Evolutionary conservation across 2,329 filamentous ascomycete species (phyloP).

Genomic region (Fusarium sp.): DNA sequence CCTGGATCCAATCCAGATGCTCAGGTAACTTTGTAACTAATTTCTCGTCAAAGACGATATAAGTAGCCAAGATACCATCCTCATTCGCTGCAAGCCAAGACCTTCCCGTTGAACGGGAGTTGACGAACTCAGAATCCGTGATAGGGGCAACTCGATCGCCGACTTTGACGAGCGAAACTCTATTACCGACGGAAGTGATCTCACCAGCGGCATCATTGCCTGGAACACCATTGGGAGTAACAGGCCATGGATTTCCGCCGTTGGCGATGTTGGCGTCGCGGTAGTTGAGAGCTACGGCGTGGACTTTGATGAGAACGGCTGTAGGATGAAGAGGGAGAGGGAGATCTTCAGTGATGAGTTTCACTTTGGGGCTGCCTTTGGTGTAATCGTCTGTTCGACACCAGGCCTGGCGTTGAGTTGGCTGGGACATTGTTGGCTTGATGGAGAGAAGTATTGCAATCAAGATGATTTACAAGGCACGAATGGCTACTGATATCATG

Average conservation of each 20-base stretch:
- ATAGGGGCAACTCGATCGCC: conserved; percentile 56
- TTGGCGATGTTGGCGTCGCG: conserved; percentile 54
- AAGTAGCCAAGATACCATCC: conserved; percentile 57
- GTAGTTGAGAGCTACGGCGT: conserved; percentile 53
- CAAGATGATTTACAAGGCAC: too few relatives aligned
- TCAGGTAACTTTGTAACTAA: conserved; percentile 52
- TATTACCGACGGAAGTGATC: conserved; percentile 54
- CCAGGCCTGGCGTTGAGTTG: conserved; percentile 40
- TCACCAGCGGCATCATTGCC: conserved; percentile 59
- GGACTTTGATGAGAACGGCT: conserved; percentile 49
- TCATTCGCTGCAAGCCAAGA: conserved; percentile 60
- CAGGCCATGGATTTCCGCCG: conserved; percentile 57
- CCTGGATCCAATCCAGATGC: conserved; percentile 53
- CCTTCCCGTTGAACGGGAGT: conserved; percentile 51
- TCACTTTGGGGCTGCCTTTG: conserved; percentile 50
- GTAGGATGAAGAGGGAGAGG: conserved; percentile 49
- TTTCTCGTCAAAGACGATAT: conserved; percentile 57
- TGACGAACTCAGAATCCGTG: conserved; percentile 56
- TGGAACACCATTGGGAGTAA: conserved; percentile 50
- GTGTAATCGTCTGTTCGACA: conserved; percentile 49
- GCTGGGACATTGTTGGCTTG: conserved; percentile 13
- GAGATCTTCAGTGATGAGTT: conserved; percentile 51
- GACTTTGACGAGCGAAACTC: conserved; percentile 47
- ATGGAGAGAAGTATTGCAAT: background rate
- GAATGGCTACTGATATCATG: background rate